Percentiles rank a stretch among this genome's conserved stretches.
Evolutionary conservation across 495 filamentous ascomycete genomes (phyloP).

Genomic region (Xylaria acuta): DNA sequence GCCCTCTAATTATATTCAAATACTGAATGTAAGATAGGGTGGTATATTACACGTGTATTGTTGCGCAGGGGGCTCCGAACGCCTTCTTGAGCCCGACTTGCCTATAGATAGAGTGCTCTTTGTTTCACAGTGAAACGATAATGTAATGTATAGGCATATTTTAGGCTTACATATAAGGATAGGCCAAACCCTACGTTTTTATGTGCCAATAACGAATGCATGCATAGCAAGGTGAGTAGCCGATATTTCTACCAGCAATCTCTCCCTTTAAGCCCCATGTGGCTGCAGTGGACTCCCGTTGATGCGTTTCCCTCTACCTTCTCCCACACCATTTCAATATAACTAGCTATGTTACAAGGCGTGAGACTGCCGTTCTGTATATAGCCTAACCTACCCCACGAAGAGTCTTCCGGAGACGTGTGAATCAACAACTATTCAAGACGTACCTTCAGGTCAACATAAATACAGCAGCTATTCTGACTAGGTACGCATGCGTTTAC

Average conservation of each 20-base stretch:
- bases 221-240: too few relatives aligned
- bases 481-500: not conserved
- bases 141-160: too few relatives aligned
- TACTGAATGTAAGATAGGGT: not conserved
- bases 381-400: not conserved
- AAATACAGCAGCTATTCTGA: too few relatives aligned
- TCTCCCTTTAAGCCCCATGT: not conserved
- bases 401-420: not conserved
- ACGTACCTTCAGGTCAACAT: not conserved
- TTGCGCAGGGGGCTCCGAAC: not conserved
- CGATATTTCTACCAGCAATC: too few relatives aligned
- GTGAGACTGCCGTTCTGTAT: not conserved
- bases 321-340: not conserved
- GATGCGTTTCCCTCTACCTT: not conserved
- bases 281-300: not conserved
- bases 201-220: too few relatives aligned
- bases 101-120: not conserved
- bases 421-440: not conserved
- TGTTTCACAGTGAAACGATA: not conserved
- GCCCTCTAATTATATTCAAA: not conserved
- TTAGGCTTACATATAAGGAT: too few relatives aligned
- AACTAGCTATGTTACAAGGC: not conserved
- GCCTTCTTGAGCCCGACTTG: not conserved
- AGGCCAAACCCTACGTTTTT: too few relatives aligned
- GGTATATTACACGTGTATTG: not conserved